Percentiles rank a stretch among this genome's conserved stretches.
Evolutionary conservation across 352 stramenopile species (phyloP).

Genomic region (Globisporangium canariense): DNA sequence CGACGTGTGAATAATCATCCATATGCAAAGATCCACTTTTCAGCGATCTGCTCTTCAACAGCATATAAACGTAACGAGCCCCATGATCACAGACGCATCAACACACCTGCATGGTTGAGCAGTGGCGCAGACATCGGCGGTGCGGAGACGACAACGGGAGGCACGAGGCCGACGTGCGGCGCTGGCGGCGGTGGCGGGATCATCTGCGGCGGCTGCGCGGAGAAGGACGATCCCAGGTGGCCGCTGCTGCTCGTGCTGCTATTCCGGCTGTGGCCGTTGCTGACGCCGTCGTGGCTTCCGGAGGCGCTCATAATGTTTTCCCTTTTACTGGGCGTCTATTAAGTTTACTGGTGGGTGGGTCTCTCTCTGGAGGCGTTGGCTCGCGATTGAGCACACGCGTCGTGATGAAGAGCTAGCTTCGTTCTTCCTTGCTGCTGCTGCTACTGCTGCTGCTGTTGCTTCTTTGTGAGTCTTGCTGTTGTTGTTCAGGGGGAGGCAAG

Average conservation of each 20-base stretch:
- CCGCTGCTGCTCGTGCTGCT: conserved; percentile 42
- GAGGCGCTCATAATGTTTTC: conserved; percentile 7
- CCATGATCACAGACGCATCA: not conserved
- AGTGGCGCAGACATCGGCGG: conserved; percentile 12
- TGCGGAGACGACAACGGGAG: conserved; percentile 16
- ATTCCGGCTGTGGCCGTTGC: conserved; percentile 36
- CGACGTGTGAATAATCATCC: not conserved
- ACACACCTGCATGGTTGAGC: conserved; percentile 18
- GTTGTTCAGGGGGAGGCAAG: not conserved
- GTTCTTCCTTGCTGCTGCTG: not conserved
- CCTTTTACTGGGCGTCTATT: no score
- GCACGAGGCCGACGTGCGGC: conserved; percentile 16
- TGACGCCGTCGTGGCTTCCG: conserved; percentile 13
- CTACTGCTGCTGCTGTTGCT: not conserved
- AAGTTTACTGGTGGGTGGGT: not conserved
- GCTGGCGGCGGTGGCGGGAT: conserved; percentile 19
- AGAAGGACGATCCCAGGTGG: conserved; percentile 13
- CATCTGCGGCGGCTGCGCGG: conserved; percentile 23
- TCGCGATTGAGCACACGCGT: not conserved
- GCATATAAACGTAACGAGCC: not conserved
- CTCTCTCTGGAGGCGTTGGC: not conserved
- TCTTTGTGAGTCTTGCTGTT: conserved; percentile 7
- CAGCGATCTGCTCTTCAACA: not conserved
- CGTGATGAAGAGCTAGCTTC: conserved; percentile 8
- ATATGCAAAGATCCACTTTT: conserved; percentile 7